A percentile compares a stretch with the other conserved stretches of the same genome.
Conservation (phyloP, 176 grass and related monocot genomes). For the Triticum aestivum region IWGSC_CS_RefSeq_v2.1 NC_057807.1:583923928-583924427, state of each 20-base stretch:
- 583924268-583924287: constrained; percentile 74
- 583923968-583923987: constrained; percentile 76
- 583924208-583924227: constrained; percentile 81
- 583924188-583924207: constrained; percentile 77
- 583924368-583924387: constrained; percentile 96
- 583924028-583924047: constrained; percentile 46
- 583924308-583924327: constrained; percentile 85
- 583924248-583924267: constrained; percentile 50
- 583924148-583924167: constrained; percentile 80
- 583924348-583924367: constrained; percentile 62
- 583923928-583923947: constrained; percentile 52
- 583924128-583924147: constrained; percentile 63
- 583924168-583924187: constrained; percentile 88
- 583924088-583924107: constrained; percentile 92
- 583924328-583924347: constrained; percentile 78
- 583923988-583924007: constrained; percentile 84
- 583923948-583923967: constrained; percentile 57
- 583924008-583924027: constrained; percentile 81
- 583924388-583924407: constrained; percentile 94
- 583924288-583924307: constrained; percentile 85
- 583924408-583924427: constrained; percentile 84
- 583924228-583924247: constrained; percentile 89
- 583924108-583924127: constrained; percentile 88
- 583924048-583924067: constrained; percentile 73
- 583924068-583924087: constrained; percentile 70